phyloP scores from a whole-genome alignment of 2,329 filamentous ascomycete genomes.

The Xenoacremonium recifei region DNA sequence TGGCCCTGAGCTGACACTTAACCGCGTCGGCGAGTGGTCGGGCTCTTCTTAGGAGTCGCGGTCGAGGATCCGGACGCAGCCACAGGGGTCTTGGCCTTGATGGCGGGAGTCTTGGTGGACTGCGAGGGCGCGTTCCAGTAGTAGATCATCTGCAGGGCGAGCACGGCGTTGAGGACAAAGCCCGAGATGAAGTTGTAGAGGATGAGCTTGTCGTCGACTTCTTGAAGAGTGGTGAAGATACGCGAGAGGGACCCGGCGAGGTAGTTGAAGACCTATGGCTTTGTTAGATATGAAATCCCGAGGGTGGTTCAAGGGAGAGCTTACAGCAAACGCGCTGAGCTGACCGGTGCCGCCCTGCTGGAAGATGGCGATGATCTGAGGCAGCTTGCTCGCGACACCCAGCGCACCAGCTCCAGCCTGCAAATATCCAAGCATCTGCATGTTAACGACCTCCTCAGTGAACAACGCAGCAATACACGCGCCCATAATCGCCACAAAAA shows the following conservation, averaged over 20 bases:
- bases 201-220: constrained; percentile 95
- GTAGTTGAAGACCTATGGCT: constrained; percentile 88
- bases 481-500: constrained; percentile 76
- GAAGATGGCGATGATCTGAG: constrained; percentile 88
- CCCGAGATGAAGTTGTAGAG: constrained; percentile 92
- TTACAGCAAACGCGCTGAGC: constrained; percentile 91
- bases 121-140: constrained; percentile 80
- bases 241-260: constrained; percentile 87
- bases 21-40: constrained; percentile 44
- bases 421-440: constrained; percentile 67
- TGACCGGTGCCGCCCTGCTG: constrained; percentile 87
- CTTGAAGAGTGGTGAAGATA: constrained; percentile 96
- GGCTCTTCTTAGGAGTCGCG: constrained; percentile 38
- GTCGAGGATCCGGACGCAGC: constrained; percentile 22
- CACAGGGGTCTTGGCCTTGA: constrained; percentile 28
- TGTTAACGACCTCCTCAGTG: constrained; percentile 60
- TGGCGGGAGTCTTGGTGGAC: constrained; percentile 34
- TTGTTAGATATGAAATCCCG: background rate
- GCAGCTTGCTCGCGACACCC: constrained; percentile 86
- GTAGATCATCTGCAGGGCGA: constrained; percentile 89
- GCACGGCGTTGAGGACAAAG: constrained; percentile 82
- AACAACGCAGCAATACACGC: constrained; percentile 70
- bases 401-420: constrained; percentile 83
- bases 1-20: constrained; percentile 19
- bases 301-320: constrained; percentile 41